Evolutionary conservation across 1,284 basidiomycete species (phyloP).

Genomic region (Leccinum subrobustum): DNA sequence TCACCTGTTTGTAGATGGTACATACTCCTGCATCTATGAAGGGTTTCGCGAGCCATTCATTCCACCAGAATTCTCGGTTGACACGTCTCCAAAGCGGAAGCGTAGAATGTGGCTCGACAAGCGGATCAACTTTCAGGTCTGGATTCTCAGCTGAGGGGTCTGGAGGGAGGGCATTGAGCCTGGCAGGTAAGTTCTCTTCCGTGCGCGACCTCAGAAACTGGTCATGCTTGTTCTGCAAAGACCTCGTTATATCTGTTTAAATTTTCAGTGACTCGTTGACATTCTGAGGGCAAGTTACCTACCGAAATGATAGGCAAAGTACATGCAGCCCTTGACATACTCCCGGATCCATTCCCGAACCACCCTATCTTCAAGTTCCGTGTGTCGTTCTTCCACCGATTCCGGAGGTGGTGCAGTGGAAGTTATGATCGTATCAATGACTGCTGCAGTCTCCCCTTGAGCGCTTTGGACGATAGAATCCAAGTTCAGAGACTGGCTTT

Average conservation of each 20-base stretch:
- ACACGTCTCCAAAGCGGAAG: slow-evolving; percentile 84
- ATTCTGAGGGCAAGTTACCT: slow-evolving; percentile 15
- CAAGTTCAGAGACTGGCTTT: slow-evolving; percentile 37
- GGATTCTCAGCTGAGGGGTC: slow-evolving; percentile 12
- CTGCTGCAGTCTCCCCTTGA: slow-evolving; percentile 47
- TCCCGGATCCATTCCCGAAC: slow-evolving; percentile 70
- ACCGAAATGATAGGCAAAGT: slow-evolving; percentile 80
- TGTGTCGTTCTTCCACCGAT: slow-evolving; percentile 61
- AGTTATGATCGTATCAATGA: slow-evolving; percentile 54
- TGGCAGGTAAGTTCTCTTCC: slow-evolving; percentile 54
- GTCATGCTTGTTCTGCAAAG: slow-evolving; percentile 77
- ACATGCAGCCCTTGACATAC: slow-evolving; percentile 77
- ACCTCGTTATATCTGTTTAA: slow-evolving; percentile 68
- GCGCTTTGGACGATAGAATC: slow-evolving; percentile 52
- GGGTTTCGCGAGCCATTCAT: slow-evolving; percentile 76
- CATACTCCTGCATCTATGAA: slow-evolving; percentile 74
- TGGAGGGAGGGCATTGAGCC: slow-evolving; percentile 46
- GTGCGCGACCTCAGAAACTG: slow-evolving; percentile 53
- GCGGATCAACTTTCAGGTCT: slow-evolving; percentile 48
- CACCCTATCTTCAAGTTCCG: slow-evolving; percentile 74
- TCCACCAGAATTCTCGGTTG: slow-evolving; percentile 88
- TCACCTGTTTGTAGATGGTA: slow-evolving; percentile 1
- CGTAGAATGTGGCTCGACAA: slow-evolving; percentile 66
- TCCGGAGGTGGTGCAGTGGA: slow-evolving; percentile 57
- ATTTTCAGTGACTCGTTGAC: background rate